phyloP scores from a whole-genome alignment of 2,329 filamentous ascomycete genomes.

The Fusarium illudens region DNA sequence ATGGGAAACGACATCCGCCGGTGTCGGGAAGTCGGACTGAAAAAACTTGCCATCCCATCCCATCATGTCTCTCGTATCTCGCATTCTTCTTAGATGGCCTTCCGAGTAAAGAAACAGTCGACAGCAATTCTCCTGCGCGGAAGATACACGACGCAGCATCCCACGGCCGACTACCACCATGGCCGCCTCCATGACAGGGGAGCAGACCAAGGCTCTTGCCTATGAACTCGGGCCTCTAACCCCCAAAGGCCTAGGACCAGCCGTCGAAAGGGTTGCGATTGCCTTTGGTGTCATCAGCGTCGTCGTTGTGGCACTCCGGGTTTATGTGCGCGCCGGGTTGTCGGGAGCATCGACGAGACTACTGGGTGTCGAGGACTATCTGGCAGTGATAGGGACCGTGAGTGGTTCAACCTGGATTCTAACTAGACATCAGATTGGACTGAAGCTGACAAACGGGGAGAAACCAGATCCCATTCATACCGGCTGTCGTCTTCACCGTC shows the following conservation, averaged over 20 bases:
- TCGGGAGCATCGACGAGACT: background rate
- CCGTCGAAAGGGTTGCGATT: slow-evolving; percentile 4
- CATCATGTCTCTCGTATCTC: too few relatives aligned
- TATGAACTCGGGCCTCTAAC: background rate
- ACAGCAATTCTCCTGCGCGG: too few relatives aligned
- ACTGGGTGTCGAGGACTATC: slow-evolving; percentile 11
- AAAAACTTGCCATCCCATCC: too few relatives aligned
- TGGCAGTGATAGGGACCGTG: background rate
- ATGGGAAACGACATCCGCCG: too few relatives aligned
- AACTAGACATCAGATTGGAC: rapidly evolving
- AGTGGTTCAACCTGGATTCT: rapidly evolving
- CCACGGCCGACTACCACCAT: background rate
- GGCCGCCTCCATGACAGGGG: slow-evolving; percentile 9
- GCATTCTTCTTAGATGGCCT: too few relatives aligned
- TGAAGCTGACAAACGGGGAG: background rate
- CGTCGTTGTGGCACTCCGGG: background rate
- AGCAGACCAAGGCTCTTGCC: slow-evolving; percentile 9
- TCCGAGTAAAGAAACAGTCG: too few relatives aligned
- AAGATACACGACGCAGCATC: too few relatives aligned
- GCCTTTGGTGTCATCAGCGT: background rate
- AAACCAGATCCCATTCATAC: background rate
- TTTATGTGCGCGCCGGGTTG: slow-evolving; percentile 15
- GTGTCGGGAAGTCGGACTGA: too few relatives aligned
- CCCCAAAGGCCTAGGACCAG: background rate
- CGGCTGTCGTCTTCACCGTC: slow-evolving; percentile 6